phyloP scores from a whole-genome alignment of 192 early-diverging fungal genomes.

The Haplosporangium gracile region DNA sequence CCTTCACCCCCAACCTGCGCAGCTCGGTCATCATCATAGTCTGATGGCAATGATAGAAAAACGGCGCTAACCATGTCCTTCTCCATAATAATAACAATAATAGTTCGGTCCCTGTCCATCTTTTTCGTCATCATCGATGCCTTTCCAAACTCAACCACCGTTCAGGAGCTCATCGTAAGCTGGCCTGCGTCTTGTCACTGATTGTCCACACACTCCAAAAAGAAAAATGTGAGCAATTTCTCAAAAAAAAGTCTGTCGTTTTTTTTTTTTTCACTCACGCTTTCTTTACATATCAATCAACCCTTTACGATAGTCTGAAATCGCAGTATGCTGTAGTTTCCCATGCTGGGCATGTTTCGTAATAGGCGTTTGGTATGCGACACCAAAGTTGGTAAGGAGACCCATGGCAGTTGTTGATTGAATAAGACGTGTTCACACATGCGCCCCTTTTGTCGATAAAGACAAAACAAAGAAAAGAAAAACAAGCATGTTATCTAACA shows the following conservation, averaged over 20 bases:
- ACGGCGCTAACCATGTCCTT: neutral
- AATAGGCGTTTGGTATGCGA: constrained; percentile 54
- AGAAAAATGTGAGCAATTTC: neutral
- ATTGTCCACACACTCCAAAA: neutral
- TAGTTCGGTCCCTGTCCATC: constrained; percentile 54
- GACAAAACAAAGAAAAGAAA: neutral
- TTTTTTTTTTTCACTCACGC: neutral
- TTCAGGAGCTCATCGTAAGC: constrained; percentile 53
- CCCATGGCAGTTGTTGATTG: neutral
- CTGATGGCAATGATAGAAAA: neutral
- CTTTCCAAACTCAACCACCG: constrained; percentile 46
- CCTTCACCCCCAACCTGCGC: neutral
- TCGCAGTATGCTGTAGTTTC: constrained; percentile 55
- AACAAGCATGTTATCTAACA: neutral
- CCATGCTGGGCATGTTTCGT: constrained; percentile 57
- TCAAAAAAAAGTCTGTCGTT: too few species aligned
- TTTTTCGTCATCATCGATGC: constrained; percentile 53
- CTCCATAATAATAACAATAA: neutral
- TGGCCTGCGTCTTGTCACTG: neutral
- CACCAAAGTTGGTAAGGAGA: constrained; percentile 48
- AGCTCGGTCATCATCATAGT: neutral
- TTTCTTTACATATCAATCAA: neutral
- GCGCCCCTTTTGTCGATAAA: neutral
- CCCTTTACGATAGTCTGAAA: constrained; percentile 35
- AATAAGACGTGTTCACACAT: neutral